Conservation (phyloP, 306 rosid species). For the Pyrus pyrifolia region DNA sequence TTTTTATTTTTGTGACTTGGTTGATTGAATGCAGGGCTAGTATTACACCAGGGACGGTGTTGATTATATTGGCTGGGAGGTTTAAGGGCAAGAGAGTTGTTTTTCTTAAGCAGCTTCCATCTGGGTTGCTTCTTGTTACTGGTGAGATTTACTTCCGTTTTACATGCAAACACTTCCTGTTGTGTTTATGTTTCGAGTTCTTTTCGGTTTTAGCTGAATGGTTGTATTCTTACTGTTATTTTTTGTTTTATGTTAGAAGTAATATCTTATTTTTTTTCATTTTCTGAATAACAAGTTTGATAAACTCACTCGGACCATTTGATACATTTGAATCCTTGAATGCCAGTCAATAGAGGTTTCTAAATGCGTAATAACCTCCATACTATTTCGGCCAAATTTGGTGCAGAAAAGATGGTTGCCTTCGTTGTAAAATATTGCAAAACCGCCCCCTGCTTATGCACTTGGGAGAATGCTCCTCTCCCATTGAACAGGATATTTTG, state of each 20-base stretch:
- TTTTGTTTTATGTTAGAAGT: neutral
- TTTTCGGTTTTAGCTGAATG: neutral
- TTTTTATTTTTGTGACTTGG: neutral
- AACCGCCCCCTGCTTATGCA: neutral
- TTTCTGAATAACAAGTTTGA: neutral
- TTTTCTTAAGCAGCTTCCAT: slow-evolving; percentile 27
- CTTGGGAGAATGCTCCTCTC: neutral
- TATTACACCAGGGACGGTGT: slow-evolving; percentile 30
- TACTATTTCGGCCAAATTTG: neutral
- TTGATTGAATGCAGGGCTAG: slow-evolving; percentile 9
- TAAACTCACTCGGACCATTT: neutral
- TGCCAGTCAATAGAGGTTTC: neutral
- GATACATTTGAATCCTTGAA: neutral
- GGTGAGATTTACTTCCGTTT: neutral
- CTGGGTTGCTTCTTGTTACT: slow-evolving; percentile 34
- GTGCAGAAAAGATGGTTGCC: neutral
- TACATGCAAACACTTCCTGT: neutral
- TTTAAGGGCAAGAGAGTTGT: slow-evolving; percentile 40
- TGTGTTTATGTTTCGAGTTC: neutral
- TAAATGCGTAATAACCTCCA: neutral
- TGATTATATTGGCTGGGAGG: slow-evolving; percentile 32
- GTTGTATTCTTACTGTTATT: neutral
- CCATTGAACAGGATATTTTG: neutral
- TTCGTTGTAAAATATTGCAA: neutral
- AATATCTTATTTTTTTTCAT: neutral